A percentile compares a stretch with the other conserved stretches of the same genome.
phyloP scores from a whole-genome alignment of 164 flowering plant species.

The Vitis rupestris region DNA sequence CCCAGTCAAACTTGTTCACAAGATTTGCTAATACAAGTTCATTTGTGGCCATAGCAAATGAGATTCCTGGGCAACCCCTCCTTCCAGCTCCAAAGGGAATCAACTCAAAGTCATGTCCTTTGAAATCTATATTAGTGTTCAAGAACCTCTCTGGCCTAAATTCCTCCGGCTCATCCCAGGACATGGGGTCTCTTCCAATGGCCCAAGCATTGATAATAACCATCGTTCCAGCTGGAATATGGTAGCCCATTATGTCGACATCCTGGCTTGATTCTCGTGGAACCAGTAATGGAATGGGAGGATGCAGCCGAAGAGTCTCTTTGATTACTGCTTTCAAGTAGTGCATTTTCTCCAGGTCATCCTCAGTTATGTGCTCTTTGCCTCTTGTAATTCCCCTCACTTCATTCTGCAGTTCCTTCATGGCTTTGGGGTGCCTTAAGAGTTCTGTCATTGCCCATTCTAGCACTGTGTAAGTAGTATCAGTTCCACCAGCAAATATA shows the following conservation, averaged over 20 bases:
- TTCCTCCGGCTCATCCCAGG: conserved; percentile 11
- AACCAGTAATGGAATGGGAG: conserved; percentile 28
- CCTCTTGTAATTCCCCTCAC: conserved; percentile 6
- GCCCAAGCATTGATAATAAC: conserved; percentile 13
- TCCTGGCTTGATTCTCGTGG: conserved; percentile 19
- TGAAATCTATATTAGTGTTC: background rate
- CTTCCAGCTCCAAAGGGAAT: conserved; percentile 18
- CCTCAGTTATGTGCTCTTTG: conserved; percentile 14
- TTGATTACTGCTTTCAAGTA: conserved; percentile 36
- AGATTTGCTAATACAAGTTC: conserved; percentile 22
- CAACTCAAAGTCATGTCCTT: conserved; percentile 9
- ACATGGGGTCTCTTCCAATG: conserved; percentile 9
- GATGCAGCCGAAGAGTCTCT: conserved; percentile 30
- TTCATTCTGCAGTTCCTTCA: conserved; percentile 20
- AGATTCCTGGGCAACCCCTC: conserved; percentile 11
- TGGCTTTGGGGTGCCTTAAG: conserved; percentile 17
- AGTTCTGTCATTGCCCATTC: conserved; percentile 39
- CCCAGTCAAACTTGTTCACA: conserved; percentile 16
- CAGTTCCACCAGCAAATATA: conserved; percentile 27
- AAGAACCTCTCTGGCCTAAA: conserved; percentile 19
- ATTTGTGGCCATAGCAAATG: conserved; percentile 3
- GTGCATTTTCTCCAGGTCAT: conserved; percentile 16
- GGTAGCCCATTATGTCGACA: conserved; percentile 20
- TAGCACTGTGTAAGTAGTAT: conserved; percentile 20
- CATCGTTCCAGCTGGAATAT: conserved; percentile 11